Percentiles rank a stretch among this genome's conserved stretches.
Conservation (phyloP, 73 alveolate species). For the Urostyla sp. region DNA sequence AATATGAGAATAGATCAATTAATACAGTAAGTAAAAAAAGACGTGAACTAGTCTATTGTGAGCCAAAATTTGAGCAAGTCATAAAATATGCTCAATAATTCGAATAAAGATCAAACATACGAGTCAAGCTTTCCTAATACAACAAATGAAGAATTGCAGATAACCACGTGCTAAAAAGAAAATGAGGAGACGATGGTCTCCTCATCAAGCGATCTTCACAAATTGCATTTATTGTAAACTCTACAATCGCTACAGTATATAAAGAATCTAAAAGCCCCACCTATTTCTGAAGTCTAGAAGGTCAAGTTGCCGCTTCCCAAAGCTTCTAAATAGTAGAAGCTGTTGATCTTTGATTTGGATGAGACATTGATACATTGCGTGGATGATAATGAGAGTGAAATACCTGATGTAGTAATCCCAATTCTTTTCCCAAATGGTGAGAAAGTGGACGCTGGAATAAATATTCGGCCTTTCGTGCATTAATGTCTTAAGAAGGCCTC, state of each 20-base stretch:
- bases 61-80: constrained; percentile 8
- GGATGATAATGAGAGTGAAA: constrained; percentile 45
- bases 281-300: constrained; percentile 15
- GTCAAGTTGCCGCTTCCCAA: constrained; percentile 51
- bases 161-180: too few species aligned
- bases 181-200: too few species aligned
- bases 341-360: constrained; percentile 69
- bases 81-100: constrained; percentile 7
- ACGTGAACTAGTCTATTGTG: constrained; percentile 7
- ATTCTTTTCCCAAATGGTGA: constrained; percentile 69
- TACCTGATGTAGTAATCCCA: constrained; percentile 58
- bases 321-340: constrained; percentile 49
- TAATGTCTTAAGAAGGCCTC: constrained; percentile 58
- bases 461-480: constrained; percentile 68
- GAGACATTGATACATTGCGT: constrained; percentile 69
- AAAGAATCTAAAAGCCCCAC: constrained; percentile 30
- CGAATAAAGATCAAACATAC: constrained; percentile 25
- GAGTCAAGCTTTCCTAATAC: constrained; percentile 38
- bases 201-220: constrained; percentile 47
- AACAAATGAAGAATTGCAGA: constrained; percentile 38
- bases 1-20: not conserved
- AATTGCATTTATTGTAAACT: constrained; percentile 54
- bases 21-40: constrained; percentile 22
- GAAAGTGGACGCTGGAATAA: constrained; percentile 52
- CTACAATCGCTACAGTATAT: constrained; percentile 63